These are phyloP conservation scores for Stygiomarasmius scandens DNA, from an alignment of 1,284 basidiomycete genomes.

Conservation along the genomic window DNA sequence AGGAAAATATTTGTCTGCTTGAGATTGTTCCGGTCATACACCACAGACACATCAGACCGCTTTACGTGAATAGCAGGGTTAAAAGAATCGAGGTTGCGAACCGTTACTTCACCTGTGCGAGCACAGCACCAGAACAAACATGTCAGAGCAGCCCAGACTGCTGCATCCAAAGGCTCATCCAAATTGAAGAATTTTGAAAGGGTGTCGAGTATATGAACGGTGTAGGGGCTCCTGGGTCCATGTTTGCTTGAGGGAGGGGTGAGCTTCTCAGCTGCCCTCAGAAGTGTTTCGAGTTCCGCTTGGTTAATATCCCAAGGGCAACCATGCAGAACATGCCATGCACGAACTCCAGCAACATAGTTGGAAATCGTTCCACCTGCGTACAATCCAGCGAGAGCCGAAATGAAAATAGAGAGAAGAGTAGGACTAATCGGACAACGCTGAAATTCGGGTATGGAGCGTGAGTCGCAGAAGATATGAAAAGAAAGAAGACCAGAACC, in stretches of 20 bases:
- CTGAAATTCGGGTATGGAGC: not conserved
- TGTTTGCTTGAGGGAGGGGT: conserved; percentile 14
- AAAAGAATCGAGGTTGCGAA: not conserved
- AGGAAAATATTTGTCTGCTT: conserved; percentile 17
- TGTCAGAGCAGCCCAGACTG: too few relatives aligned
- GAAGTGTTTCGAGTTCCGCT: conserved; percentile 3
- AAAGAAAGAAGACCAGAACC: too few relatives aligned
- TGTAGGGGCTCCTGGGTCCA: conserved; percentile 14
- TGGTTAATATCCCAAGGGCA: conserved; percentile 20
- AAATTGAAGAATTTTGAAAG: conserved; percentile 1
- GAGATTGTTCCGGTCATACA: conserved; percentile 5
- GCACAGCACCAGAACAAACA: too few relatives aligned
- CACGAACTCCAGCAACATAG: conserved; percentile 22
- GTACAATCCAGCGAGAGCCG: conserved; percentile 12
- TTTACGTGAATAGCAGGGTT: conserved; percentile 10
- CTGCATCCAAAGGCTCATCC: too few relatives aligned
- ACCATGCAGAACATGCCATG: conserved; percentile 29
- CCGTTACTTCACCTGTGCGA: too few relatives aligned
- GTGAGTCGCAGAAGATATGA: too few relatives aligned
- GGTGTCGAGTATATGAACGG: conserved; percentile 1
- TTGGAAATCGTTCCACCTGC: conserved; percentile 20
- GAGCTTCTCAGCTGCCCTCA: conserved; percentile 10
- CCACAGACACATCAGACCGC: not conserved
- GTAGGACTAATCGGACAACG: not conserved
- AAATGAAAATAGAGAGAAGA: not conserved